phyloP scores from a whole-genome alignment of 75 land plant genomes.

The Isoetes taiwanensis region DNA sequence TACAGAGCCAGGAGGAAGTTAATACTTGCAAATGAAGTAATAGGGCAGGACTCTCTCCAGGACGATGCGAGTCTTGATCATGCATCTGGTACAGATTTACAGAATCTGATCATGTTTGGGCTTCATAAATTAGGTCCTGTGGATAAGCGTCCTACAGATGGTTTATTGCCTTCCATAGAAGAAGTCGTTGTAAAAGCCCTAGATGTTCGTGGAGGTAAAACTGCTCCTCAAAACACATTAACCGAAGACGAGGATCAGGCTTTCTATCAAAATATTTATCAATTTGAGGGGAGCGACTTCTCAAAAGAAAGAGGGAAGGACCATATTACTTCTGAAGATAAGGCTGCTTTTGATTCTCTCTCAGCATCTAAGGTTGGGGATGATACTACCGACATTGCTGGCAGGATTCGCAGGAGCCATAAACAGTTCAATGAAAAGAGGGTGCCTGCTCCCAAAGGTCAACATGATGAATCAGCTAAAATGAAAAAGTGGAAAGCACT shows the following conservation, averaged over 20 bases:
- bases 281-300: conserved; percentile 16
- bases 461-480: conserved; percentile 57
- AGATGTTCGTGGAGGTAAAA: too few relatives aligned
- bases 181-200: too few relatives aligned
- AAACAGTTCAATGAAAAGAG: conserved; percentile 14
- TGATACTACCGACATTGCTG: conserved; percentile 12
- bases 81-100: conserved; percentile 37
- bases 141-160: conserved; percentile 7
- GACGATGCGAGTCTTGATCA: conserved; percentile 14
- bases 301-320: conserved; percentile 9
- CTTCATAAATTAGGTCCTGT: conserved; percentile 44
- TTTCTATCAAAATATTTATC: conserved; percentile 13
- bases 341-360: not conserved
- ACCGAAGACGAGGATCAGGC: too few relatives aligned
- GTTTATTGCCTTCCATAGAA: too few relatives aligned
- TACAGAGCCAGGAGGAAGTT: conserved; percentile 70
- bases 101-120: conserved; percentile 56
- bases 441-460: conserved; percentile 29
- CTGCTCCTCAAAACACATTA: too few relatives aligned
- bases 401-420: conserved; percentile 16
- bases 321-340: not conserved
- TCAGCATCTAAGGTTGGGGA: not conserved
- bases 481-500: conserved; percentile 58
- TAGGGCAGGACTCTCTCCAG: conserved; percentile 28
- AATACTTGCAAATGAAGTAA: conserved; percentile 54